These are phyloP conservation scores for apple (Malus domestica) DNA, from an alignment of 306 rosid genomes.

Conservation along the genomic window DNA sequence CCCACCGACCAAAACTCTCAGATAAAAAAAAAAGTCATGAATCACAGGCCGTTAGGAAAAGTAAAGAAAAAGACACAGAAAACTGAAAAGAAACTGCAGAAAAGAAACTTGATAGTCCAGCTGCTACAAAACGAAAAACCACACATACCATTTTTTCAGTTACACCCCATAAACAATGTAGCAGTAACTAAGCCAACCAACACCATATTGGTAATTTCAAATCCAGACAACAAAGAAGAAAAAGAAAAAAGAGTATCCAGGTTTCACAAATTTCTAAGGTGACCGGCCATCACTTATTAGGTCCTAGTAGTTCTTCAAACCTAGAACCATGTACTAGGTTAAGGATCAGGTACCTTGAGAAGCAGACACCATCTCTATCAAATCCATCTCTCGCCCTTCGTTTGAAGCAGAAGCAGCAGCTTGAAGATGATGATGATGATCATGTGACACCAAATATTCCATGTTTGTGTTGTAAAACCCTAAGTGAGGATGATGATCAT, in stretches of 20 bases:
- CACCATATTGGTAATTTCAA: background rate
- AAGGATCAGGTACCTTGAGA: background rate
- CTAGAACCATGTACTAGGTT: background rate
- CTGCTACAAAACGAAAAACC: conserved; percentile 1
- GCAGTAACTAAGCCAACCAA: background rate
- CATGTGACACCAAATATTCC: conserved; percentile 16
- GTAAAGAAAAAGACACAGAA: conserved; percentile 2
- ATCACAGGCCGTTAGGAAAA: conserved; percentile 13
- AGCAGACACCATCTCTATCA: conserved; percentile 54
- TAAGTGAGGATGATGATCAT: conserved; percentile 4
- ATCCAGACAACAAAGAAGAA: background rate
- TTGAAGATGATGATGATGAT: background rate
- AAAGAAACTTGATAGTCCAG: conserved; percentile 8
- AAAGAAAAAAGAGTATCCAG: background rate
- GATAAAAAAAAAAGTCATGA: conserved; percentile 1
- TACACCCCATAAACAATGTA: background rate
- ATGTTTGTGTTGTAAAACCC: background rate
- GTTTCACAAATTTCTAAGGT: background rate
- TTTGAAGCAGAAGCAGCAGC: background rate
- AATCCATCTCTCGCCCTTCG: conserved; percentile 51
- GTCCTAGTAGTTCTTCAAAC: background rate
- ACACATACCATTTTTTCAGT: background rate
- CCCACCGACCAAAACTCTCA: background rate
- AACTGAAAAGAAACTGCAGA: background rate
- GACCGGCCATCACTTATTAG: background rate